A percentile compares a stretch with the other conserved stretches of the same genome.
Conservation (phyloP, 441 rosid genomes). For the Bruguiera hainesii region DNA sequence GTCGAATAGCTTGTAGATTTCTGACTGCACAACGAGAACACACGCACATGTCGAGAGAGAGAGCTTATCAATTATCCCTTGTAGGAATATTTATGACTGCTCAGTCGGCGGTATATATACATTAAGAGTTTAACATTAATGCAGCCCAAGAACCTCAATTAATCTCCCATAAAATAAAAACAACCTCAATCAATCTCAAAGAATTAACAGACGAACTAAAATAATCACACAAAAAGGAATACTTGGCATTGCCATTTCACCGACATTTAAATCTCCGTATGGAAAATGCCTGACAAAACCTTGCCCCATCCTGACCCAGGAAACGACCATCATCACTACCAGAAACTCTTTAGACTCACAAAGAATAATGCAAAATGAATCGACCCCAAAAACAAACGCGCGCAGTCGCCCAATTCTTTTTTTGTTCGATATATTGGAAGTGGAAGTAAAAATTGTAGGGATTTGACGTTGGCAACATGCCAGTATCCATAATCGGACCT, state of each 20-base stretch:
- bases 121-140: background rate
- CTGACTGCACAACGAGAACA: conserved; percentile 43
- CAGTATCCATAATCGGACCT: too few species aligned
- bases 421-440: too few species aligned
- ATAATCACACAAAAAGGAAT: conserved; percentile 10
- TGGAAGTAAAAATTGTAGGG: too few species aligned
- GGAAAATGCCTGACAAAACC: background rate
- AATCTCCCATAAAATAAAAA: background rate
- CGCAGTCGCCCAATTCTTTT: too few species aligned
- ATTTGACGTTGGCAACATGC: too few species aligned
- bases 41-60: conserved; percentile 21
- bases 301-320: background rate
- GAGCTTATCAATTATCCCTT: background rate
- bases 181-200: background rate
- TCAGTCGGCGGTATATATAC: conserved; percentile 15
- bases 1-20: conserved; percentile 70
- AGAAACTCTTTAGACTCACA: background rate
- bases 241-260: conserved; percentile 17
- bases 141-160: conserved; percentile 12
- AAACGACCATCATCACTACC: background rate
- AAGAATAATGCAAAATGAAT: background rate
- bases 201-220: background rate
- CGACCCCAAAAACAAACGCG: background rate
- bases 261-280: background rate
- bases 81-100: background rate